Base-by-base conservation (phyloP, 2,329 filamentous ascomycete species). In the Ophiobolus disseminans region DNA sequence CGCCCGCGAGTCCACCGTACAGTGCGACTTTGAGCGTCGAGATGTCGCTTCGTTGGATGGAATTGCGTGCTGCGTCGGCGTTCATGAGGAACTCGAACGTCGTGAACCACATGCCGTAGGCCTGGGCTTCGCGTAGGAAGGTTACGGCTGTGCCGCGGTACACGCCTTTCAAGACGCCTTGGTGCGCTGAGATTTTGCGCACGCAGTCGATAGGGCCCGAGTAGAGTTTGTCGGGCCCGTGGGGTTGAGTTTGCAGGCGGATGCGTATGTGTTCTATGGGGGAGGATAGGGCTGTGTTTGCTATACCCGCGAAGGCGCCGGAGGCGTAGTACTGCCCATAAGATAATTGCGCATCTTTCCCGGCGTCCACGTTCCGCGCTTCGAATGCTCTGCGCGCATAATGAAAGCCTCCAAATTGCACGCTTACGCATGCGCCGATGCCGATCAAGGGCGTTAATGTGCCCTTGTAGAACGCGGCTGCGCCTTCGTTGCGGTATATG, bases 251-350 rank as follows among this genome's bases (percentile, higher is more conserved):
- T 78, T 99, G 94, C 55, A 99, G 80, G 17, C 94, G 84, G 76
- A 99, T 99, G 69, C 94, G 89, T 66, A 97, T 89, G 78, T 97
- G 94, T 79, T 99, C 94, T 70, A 97, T 97, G 9, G 94, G 94
- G 1, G 87, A 86, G 4, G 92, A 96, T 65, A 97, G 85, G 26
- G 89, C 82, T 2, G 87, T 89, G 80, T 99, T 99, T 69, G 92
- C 86, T 44, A 97, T 75, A 62, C 94, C 94, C 11, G 94, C 94
- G 69, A 97, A 96, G 40, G 94, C 91, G 56, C 94, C 94, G 0
- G 94, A 84, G 6, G 86, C 81, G 76, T 91, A 97, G 82, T 96
- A 97, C 76, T 99, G 91, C 1, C 77, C 73, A 76, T 96, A 96
- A 17, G 83, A 84, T 22, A 97, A 84, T 19, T 80, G 78, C 35